These are phyloP conservation scores for Simmondsia chinensis DNA, from an alignment of 148 eudicot species.

Conservation along the genomic window DNA sequence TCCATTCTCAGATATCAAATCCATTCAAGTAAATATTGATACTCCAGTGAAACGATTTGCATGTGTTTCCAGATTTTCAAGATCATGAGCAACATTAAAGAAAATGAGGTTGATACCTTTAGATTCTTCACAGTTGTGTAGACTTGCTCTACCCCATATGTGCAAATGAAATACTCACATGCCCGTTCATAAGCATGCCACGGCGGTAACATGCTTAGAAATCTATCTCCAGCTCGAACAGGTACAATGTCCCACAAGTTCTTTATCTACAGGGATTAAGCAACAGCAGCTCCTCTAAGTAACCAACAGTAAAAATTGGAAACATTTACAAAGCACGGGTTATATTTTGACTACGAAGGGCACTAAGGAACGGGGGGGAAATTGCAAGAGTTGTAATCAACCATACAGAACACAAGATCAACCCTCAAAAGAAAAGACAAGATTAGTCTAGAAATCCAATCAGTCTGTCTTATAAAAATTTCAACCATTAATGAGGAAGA, in stretches of 20 bases:
- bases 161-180: slow-evolving; percentile 63
- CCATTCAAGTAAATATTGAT: not conserved
- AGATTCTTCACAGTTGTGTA: slow-evolving; percentile 72
- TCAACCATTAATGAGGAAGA: too few species aligned
- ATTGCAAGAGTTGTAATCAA: too few species aligned
- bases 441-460: too few species aligned
- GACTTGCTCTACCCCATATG: slow-evolving; percentile 66
- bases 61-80: not conserved
- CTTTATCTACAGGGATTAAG: slow-evolving; percentile 37
- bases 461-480: too few species aligned
- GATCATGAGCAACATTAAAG: not conserved
- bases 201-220: slow-evolving; percentile 90
- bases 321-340: too few species aligned
- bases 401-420: too few species aligned
- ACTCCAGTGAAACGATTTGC: not conserved
- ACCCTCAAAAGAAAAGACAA: too few species aligned
- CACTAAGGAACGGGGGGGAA: too few species aligned
- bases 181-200: slow-evolving; percentile 99
- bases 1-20: not conserved
- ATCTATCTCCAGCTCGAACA: slow-evolving; percentile 68
- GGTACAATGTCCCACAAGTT: slow-evolving; percentile 76
- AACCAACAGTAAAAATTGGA: too few species aligned
- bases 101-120: slow-evolving; percentile 32
- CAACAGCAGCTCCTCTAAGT: too few species aligned
- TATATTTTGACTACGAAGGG: too few species aligned